phyloP scores from a whole-genome alignment of 345 rosid species.

The Aegle marmelos region DNA sequence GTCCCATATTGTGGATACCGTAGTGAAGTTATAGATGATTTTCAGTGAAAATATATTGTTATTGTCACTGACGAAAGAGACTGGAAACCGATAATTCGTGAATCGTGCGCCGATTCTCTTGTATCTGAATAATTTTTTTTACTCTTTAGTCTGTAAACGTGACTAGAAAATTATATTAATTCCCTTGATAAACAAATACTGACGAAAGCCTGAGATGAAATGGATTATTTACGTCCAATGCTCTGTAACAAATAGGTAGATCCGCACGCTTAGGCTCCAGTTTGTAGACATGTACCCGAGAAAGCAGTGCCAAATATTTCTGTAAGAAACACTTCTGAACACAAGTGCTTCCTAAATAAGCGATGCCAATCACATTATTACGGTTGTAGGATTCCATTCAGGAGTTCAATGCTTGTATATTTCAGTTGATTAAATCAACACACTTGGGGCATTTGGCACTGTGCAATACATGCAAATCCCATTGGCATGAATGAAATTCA shows the following conservation, averaged over 20 bases:
- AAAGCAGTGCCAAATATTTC: not conserved
- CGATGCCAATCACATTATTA: not conserved
- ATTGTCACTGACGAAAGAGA: not conserved
- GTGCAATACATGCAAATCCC: not conserved
- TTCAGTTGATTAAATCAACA: not conserved
- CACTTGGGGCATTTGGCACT: not conserved
- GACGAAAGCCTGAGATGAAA: not conserved
- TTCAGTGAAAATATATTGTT: not conserved
- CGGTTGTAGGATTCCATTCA: not conserved
- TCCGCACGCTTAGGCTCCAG: not conserved
- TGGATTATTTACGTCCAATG: too few species aligned
- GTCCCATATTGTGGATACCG: not conserved
- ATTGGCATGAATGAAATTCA: not conserved
- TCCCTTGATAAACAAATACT: not conserved
- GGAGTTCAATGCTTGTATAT: not conserved
- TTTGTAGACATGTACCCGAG: not conserved
- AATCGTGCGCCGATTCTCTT: not conserved
- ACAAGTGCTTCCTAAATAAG: not conserved
- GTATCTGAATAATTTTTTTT: not conserved
- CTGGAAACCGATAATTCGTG: not conserved
- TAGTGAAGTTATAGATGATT: not conserved
- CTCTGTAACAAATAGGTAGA: too few species aligned
- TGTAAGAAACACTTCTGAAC: not conserved
- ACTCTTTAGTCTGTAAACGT: not conserved
- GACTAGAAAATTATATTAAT: not conserved